Evolutionary conservation across 1,284 basidiomycete genomes (phyloP).

Genomic region (Cystobasidium sp.): DNA sequence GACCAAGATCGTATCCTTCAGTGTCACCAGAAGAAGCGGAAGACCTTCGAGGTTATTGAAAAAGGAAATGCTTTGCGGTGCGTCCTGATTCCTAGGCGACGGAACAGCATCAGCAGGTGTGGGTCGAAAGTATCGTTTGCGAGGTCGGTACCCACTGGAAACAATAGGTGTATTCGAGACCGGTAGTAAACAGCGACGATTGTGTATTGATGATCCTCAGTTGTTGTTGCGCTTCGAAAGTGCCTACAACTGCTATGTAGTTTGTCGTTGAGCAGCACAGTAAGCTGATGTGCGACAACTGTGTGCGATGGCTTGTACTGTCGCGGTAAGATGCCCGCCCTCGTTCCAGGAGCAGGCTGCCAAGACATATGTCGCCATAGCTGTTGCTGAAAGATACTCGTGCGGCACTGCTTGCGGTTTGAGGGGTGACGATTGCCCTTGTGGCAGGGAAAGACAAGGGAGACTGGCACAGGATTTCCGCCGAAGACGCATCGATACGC

Average conservation of each 20-base stretch:
- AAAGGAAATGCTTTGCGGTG: conserved; percentile 83
- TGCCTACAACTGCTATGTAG: conserved; percentile 12
- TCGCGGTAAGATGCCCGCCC: conserved; percentile 16
- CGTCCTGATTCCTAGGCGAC: conserved; percentile 57
- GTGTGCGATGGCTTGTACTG: background rate
- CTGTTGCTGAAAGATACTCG: conserved; percentile 3
- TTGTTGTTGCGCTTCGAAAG: background rate
- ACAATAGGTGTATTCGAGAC: conserved; percentile 68
- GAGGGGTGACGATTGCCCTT: background rate
- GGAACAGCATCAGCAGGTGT: background rate
- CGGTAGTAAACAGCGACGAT: conserved; percentile 32
- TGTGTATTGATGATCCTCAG: conserved; percentile 31
- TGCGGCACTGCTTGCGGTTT: conserved; percentile 23
- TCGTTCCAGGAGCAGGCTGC: conserved; percentile 13
- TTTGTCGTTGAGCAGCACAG: conserved; percentile 25
- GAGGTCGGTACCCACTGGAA: conserved; percentile 63
- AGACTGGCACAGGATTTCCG: conserved; percentile 3
- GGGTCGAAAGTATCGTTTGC: background rate
- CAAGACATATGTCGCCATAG: background rate
- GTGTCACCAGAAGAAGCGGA: conserved; percentile 85
- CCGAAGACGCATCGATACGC: background rate
- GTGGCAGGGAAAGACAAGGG: background rate
- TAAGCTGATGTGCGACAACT: background rate
- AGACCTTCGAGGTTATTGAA: conserved; percentile 84
- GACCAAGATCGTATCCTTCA: conserved; percentile 74